phyloP scores from a whole-genome alignment of 148 eudicot genomes.

The Rheum nobile region DNA sequence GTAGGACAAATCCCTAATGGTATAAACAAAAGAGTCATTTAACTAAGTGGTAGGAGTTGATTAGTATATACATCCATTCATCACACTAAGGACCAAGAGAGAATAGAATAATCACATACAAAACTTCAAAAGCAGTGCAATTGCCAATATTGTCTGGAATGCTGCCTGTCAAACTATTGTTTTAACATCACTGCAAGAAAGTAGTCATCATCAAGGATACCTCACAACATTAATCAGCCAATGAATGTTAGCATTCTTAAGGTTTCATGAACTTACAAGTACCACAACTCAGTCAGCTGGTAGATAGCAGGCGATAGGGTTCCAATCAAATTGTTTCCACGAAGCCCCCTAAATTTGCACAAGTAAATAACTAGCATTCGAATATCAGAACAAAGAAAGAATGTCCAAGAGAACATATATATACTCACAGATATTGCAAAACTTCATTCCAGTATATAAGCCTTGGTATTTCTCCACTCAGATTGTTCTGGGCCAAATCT shows the following conservation, averaged over 20 bases:
- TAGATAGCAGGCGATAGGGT: slow-evolving; percentile 85
- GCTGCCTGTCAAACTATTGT: slow-evolving; percentile 82
- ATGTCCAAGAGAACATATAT: not conserved
- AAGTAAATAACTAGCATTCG: not conserved
- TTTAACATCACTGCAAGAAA: slow-evolving; percentile 74
- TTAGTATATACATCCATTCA: too few species aligned
- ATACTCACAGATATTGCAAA: slow-evolving; percentile 78
- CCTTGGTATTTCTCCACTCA: slow-evolving; percentile 94
- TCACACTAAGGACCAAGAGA: not conserved
- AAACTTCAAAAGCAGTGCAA: slow-evolving; percentile 88
- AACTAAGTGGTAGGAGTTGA: slow-evolving; percentile 3
- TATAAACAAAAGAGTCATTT: slow-evolving; percentile 1
- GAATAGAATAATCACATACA: slow-evolving; percentile 43
- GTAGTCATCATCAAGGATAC: not conserved
- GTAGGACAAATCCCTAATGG: slow-evolving; percentile 81
- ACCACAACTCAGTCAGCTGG: slow-evolving; percentile 97
- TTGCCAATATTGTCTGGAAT: slow-evolving; percentile 68
- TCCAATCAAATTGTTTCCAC: slow-evolving; percentile 80
- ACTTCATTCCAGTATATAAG: slow-evolving; percentile 98
- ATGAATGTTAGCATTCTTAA: not conserved
- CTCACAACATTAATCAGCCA: not conserved
- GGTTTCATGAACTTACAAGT: slow-evolving; percentile 61
- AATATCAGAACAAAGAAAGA: not conserved
- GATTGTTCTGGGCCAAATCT: slow-evolving; percentile 86
- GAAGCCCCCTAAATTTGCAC: slow-evolving; percentile 50